A percentile compares a stretch with the other conserved stretches of the same genome.
phyloP scores from a whole-genome alignment of 352 stramenopile species.

The Pythium dissotocum region DNA sequence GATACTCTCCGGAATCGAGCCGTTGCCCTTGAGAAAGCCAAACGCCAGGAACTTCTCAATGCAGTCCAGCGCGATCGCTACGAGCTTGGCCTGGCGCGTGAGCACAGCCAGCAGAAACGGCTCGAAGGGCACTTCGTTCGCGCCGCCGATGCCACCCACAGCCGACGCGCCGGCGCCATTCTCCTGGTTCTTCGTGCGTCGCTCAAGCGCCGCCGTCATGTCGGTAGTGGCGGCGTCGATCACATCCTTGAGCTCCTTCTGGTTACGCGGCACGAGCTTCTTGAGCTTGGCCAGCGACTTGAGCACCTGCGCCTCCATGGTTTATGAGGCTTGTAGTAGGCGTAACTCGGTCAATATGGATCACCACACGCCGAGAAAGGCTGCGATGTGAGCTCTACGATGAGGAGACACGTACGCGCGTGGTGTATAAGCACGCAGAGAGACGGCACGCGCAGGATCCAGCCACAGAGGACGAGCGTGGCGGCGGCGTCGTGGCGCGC shows the following conservation, averaged over 20 bases:
- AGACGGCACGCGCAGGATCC: not conserved
- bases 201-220: conserved; percentile 40
- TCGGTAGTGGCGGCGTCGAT: conserved; percentile 56
- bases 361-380: not conserved
- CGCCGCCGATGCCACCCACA: conserved; percentile 31
- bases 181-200: conserved; percentile 28
- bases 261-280: conserved; percentile 67
- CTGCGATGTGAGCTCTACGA: not conserved
- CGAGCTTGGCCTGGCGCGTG: conserved; percentile 75
- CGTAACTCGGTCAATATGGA: not conserved
- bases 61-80: conserved; percentile 81
- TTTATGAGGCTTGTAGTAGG: not conserved
- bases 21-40: conserved; percentile 73
- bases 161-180: conserved; percentile 1
- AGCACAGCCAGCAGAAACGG: conserved; percentile 75
- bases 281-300: conserved; percentile 71
- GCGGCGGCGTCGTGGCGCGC: not conserved
- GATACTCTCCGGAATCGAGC: conserved; percentile 59
- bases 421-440: not conserved
- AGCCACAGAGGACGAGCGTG: not conserved
- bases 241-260: conserved; percentile 73
- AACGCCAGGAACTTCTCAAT: conserved; percentile 92
- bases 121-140: conserved; percentile 64
- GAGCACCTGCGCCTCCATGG: conserved; percentile 60
- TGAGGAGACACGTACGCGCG: not conserved